Percentiles rank a stretch among this genome's conserved stretches.
These are phyloP conservation scores for Daphne laureola DNA, from an alignment of 441 rosid species.

Conservation along the genomic window DNA sequence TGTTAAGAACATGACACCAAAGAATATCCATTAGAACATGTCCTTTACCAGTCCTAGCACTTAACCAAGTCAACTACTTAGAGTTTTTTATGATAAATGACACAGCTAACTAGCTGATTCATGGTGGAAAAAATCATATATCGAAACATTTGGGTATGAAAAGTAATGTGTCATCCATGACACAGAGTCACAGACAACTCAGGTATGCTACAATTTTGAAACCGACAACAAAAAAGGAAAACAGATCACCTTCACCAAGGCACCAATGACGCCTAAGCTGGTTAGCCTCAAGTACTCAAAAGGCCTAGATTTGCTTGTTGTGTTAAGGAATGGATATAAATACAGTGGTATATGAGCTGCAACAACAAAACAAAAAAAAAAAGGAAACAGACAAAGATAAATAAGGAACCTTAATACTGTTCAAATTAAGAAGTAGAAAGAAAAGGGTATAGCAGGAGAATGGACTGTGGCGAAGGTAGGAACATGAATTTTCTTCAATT, in stretches of 20 bases:
- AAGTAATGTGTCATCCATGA: not conserved
- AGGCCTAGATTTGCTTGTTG: slow-evolving; percentile 96
- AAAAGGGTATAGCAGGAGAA: too few relatives aligned
- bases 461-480: too few relatives aligned
- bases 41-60: too few relatives aligned
- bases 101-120: too few relatives aligned
- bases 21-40: too few relatives aligned
- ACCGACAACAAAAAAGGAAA: slow-evolving; percentile 9
- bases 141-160: not conserved
- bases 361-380: slow-evolving; percentile 15
- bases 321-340: slow-evolving; percentile 92
- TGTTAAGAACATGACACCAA: too few relatives aligned
- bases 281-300: slow-evolving; percentile 94
- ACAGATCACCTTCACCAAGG: slow-evolving; percentile 79
- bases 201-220: not conserved
- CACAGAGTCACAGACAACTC: slow-evolving; percentile 5
- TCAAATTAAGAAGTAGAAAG: too few relatives aligned
- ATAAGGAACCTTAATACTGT: not conserved
- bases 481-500: too few relatives aligned
- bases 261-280: slow-evolving; percentile 98
- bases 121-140: not conserved
- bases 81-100: too few relatives aligned
- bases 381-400: not conserved
- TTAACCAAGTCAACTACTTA: too few relatives aligned
- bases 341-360: slow-evolving; percentile 97